Percentiles rank a stretch among this genome's conserved stretches.
Conservation (phyloP, 331 rosid genomes). For the Rosa hybrid region DNA sequence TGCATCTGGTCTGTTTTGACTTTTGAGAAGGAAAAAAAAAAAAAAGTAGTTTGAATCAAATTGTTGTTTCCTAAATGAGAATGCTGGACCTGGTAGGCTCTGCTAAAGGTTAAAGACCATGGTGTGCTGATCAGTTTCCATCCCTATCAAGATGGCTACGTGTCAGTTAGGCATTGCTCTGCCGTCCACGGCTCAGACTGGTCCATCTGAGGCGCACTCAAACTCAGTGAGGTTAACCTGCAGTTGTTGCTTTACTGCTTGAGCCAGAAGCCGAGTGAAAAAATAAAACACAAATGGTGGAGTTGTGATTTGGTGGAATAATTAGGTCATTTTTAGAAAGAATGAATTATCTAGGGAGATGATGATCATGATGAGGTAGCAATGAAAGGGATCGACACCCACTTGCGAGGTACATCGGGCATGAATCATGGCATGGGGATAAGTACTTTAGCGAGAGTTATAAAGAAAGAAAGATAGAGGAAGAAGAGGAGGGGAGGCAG, state of each 20-base stretch:
- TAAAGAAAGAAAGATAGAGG: not conserved
- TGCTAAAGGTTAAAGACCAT: not conserved
- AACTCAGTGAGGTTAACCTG: not conserved
- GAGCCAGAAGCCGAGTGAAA: not conserved
- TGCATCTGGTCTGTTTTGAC: not conserved
- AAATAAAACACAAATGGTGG: not conserved
- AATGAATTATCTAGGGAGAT: not conserved
- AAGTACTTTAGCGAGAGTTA: not conserved
- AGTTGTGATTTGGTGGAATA: conserved; percentile 14
- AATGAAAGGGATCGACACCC: conserved; percentile 34
- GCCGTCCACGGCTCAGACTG: conserved; percentile 21
- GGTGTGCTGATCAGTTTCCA: not conserved
- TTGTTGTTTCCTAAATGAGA: not conserved
- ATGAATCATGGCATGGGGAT: conserved; percentile 23
- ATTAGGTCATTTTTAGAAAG: not conserved
- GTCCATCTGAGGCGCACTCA: conserved; percentile 16
- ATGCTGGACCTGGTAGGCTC: conserved; percentile 2
- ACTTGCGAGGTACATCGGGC: conserved; percentile 16
- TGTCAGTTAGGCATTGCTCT: conserved; percentile 24
- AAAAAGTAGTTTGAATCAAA: conserved; percentile 1
- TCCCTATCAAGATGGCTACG: not conserved
- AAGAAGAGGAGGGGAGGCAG: conserved; percentile 4
- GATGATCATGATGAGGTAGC: conserved; percentile 8
- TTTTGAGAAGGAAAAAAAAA: not conserved
- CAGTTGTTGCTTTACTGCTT: not conserved